A percentile compares a stretch with the other conserved stretches of the same genome.
Conservation (phyloP, 345 rosid species). For the Barbarea vulgaris region DNA sequence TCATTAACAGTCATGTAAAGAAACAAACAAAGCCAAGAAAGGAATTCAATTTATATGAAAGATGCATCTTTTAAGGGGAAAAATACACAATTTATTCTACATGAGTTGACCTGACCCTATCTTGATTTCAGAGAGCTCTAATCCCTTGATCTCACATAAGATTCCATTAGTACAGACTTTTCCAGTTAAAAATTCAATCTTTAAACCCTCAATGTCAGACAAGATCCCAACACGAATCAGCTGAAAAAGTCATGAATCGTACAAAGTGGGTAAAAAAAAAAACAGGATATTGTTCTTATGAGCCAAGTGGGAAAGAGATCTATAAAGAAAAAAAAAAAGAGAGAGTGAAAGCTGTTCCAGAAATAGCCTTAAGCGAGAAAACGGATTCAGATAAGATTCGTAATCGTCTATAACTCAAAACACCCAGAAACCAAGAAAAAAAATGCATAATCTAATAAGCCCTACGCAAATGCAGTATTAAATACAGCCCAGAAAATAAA, state of each 20-base stretch:
- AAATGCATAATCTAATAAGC: constrained; percentile 9
- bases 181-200: constrained; percentile 7
- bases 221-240: constrained; percentile 24
- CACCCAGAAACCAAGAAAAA: constrained; percentile 11
- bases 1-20: not conserved
- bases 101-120: constrained; percentile 33
- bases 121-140: constrained; percentile 21
- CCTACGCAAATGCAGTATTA: not conserved
- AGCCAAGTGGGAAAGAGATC: constrained; percentile 38
- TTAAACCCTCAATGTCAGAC: constrained; percentile 8
- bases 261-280: not conserved
- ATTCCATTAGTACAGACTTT: constrained; percentile 1
- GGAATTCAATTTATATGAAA: not conserved
- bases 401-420: not conserved
- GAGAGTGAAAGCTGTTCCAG: constrained; percentile 23
- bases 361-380: constrained; percentile 1
- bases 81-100: constrained; percentile 2
- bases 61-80: not conserved
- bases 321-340: not conserved
- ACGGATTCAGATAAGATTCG: constrained; percentile 31
- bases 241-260: constrained; percentile 18
- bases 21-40: constrained; percentile 1
- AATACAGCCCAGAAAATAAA: not conserved
- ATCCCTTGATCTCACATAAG: constrained; percentile 15
- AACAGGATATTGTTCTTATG: constrained; percentile 13